These are phyloP conservation scores for Scleroderma citrinum DNA, from an alignment of 768 basidiomycete genomes.

Conservation along the genomic window DNA sequence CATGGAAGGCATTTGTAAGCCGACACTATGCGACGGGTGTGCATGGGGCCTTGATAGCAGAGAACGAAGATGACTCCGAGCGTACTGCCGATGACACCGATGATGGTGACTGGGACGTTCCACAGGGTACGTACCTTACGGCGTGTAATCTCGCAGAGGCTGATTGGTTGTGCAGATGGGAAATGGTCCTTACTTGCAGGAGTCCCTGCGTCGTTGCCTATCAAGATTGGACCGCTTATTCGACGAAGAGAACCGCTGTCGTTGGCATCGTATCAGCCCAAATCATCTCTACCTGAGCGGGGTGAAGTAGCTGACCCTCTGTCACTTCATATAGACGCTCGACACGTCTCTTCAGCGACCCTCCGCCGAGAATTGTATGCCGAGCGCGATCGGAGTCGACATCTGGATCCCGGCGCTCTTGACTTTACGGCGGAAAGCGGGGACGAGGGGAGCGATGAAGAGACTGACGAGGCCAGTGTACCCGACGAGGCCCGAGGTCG, in stretches of 20 bases:
- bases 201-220: conserved; percentile 55
- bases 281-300: conserved; percentile 39
- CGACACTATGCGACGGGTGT: conserved; percentile 24
- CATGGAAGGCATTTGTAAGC: conserved; percentile 56
- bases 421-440: conserved; percentile 52
- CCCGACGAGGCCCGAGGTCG: conserved; percentile 41
- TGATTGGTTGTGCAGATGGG: conserved; percentile 16
- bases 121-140: conserved; percentile 17
- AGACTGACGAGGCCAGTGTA: conserved; percentile 13
- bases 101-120: conserved; percentile 21
- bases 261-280: conserved; percentile 54
- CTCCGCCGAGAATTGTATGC: conserved; percentile 60
- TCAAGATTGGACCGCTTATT: conserved; percentile 44
- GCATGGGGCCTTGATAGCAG: conserved; percentile 28
- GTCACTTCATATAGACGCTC: conserved; percentile 13
- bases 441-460: conserved; percentile 32
- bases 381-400: conserved; percentile 58
- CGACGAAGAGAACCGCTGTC: conserved; percentile 36
- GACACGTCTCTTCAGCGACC: conserved; percentile 37
- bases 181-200: conserved; percentile 26
- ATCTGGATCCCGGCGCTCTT: conserved; percentile 63
- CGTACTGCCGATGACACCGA: conserved; percentile 12
- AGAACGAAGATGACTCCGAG: conserved; percentile 26
- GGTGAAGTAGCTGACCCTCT: conserved; percentile 26
- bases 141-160: not conserved